Percentiles rank a stretch among this genome's conserved stretches.
Conservation (phyloP, 495 filamentous ascomycete species). For the Penicilliopsis zonata region DNA sequence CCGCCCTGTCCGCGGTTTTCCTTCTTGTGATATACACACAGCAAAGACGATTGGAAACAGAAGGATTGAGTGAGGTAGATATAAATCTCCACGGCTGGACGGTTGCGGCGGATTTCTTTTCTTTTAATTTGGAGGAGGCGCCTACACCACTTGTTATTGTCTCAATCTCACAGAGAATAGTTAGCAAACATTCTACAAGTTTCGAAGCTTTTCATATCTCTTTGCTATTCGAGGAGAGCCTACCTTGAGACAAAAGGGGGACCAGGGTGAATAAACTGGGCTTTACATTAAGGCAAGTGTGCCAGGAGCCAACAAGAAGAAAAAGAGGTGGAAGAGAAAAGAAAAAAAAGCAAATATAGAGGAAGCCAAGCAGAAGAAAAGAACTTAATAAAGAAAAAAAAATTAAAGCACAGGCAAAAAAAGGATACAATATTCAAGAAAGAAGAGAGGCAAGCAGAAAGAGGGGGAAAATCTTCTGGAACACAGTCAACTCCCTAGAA, state of each 20-base stretch:
- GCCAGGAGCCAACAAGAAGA: conserved; percentile 19
- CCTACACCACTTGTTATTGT: conserved; percentile 24
- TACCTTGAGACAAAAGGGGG: conserved; percentile 17
- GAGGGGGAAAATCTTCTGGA: conserved; percentile 1
- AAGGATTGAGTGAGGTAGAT: conserved; percentile 16
- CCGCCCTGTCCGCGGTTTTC: no score
- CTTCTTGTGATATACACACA: no score
- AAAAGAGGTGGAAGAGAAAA: conserved; percentile 11
- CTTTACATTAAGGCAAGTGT: no score
- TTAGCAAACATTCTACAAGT: conserved; percentile 43
- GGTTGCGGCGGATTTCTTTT: conserved; percentile 14
- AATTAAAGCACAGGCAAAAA: conserved; percentile 4
- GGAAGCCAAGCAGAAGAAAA: conserved; percentile 4
- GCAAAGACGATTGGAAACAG: no score
- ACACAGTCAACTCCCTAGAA: neutral
- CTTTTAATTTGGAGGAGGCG: conserved; percentile 13
- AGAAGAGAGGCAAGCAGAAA: conserved; percentile 4
- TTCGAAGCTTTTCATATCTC: conserved; percentile 32
- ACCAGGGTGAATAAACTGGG: conserved; percentile 3
- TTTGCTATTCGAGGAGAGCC: conserved; percentile 20
- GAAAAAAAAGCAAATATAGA: conserved; percentile 7
- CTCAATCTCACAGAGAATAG: conserved; percentile 33
- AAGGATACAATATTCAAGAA: conserved; percentile 3
- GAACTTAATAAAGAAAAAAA: conserved; percentile 6
- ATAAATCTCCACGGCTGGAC: conserved; percentile 6